Evolutionary conservation across 176 grass and related monocot species (phyloP).

Genomic region (Carex kokanica): DNA sequence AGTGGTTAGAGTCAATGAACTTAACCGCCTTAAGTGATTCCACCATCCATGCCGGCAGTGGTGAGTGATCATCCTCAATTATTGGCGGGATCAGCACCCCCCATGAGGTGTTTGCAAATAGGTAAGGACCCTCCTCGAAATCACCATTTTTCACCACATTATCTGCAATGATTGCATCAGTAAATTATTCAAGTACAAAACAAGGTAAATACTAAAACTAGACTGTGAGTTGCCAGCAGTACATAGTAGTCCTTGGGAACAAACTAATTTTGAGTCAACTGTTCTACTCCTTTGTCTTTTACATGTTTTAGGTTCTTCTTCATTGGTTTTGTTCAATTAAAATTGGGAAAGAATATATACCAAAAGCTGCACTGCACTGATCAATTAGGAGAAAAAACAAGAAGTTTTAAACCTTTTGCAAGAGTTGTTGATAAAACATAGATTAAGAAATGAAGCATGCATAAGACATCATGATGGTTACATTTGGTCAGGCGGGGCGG

Average conservation of each 20-base stretch:
- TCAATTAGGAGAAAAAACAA: background rate
- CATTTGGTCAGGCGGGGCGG: conserved; percentile 43
- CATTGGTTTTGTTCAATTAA: background rate
- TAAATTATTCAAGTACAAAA: background rate
- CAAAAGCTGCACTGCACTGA: background rate
- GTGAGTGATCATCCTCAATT: conserved; percentile 89
- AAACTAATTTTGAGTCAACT: background rate
- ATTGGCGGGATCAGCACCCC: conserved; percentile 82
- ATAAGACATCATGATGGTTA: background rate
- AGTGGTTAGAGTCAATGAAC: conserved; percentile 85
- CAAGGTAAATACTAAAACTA: background rate
- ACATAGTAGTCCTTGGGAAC: background rate
- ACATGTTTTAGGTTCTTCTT: background rate
- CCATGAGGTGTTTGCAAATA: conserved; percentile 58
- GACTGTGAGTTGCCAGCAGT: background rate
- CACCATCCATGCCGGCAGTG: conserved; percentile 75
- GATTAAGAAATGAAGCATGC: background rate
- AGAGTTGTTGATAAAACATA: background rate
- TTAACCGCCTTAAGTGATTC: conserved; percentile 81
- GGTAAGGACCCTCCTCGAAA: conserved; percentile 75
- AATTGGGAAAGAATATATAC: background rate
- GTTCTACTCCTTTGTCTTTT: background rate
- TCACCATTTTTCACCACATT: conserved; percentile 87
- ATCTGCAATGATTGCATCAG: conserved; percentile 2
- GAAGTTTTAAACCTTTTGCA: background rate